A percentile compares a stretch with the other conserved stretches of the same genome.
Evolutionary conservation across 192 early-diverging fungal species (phyloP).

Genomic region (Backusella psychrophila): DNA sequence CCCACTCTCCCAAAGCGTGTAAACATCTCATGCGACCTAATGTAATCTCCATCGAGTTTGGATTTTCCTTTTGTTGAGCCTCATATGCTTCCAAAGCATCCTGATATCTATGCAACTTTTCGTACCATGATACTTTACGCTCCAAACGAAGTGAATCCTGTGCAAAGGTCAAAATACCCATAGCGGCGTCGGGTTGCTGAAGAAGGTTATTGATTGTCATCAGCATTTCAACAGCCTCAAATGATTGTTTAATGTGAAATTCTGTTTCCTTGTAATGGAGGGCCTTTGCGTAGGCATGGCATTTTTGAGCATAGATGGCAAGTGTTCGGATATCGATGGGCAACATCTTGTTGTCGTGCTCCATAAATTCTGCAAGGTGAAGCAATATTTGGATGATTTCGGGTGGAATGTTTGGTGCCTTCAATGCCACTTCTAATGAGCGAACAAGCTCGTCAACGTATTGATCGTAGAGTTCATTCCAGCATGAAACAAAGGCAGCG

Average conservation of each 20-base stretch:
- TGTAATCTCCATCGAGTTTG: constrained; percentile 72
- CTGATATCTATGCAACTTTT: constrained; percentile 92
- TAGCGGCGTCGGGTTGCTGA: constrained; percentile 94
- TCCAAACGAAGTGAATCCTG: constrained; percentile 80
- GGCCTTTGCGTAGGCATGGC: constrained; percentile 97
- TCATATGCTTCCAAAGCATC: constrained; percentile 89
- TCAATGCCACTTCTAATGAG: constrained; percentile 79
- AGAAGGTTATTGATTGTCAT: constrained; percentile 94
- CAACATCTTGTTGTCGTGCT: constrained; percentile 93
- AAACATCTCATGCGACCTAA: constrained; percentile 88
- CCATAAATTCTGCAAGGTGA: constrained; percentile 98
- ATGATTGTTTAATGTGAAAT: constrained; percentile 79
- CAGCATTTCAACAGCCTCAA: constrained; percentile 85
- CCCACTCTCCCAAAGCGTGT: constrained; percentile 93
- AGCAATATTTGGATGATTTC: constrained; percentile 90
- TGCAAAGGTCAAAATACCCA: constrained; percentile 90
- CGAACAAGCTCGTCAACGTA: constrained; percentile 87
- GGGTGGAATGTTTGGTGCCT: constrained; percentile 80
- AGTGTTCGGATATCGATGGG: constrained; percentile 91
- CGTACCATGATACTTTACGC: constrained; percentile 89
- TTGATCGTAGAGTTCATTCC: constrained; percentile 87
- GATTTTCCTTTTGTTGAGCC: constrained; percentile 71
- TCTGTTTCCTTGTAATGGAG: constrained; percentile 97
- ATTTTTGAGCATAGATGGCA: constrained; percentile 86
- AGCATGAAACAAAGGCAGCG: constrained; percentile 95